phyloP scores from a whole-genome alignment of 139 green algal species.

The Edaphochlamys debaryana region DNA sequence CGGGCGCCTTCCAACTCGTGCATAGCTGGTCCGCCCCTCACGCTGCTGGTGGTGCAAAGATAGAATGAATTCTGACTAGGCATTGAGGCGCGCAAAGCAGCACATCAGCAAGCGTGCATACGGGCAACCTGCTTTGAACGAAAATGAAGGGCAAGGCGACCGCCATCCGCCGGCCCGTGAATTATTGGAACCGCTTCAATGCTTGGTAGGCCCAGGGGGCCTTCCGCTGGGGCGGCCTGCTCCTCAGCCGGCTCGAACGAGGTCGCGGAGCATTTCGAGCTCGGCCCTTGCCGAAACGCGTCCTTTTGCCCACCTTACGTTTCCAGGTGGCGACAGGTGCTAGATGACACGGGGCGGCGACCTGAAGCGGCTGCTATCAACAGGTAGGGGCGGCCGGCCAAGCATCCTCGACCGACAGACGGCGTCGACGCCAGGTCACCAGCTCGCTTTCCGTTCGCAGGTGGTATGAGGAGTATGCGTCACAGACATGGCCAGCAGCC shows the following conservation, averaged over 20 bases:
- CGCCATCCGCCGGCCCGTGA: slow-evolving; percentile 7
- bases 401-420: too few species aligned
- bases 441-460: too few species aligned
- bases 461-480: slow-evolving; percentile 36
- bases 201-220: not conserved
- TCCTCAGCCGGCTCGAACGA: too few species aligned
- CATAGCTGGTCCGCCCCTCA: too few species aligned
- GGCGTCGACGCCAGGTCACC: too few species aligned
- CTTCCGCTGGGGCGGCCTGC: too few species aligned
- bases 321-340: slow-evolving; percentile 5
- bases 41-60: not conserved
- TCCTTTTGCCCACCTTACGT: too few species aligned
- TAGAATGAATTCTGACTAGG: not conserved
- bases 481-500: not conserved
- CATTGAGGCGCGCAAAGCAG: not conserved
- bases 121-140: not conserved
- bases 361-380: slow-evolving; percentile 34
- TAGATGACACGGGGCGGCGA: slow-evolving; percentile 7
- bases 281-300: too few species aligned
- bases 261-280: too few species aligned
- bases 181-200: slow-evolving; percentile 36
- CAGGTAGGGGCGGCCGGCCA: too few species aligned
- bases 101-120: not conserved
- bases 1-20: too few species aligned
- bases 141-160: slow-evolving; percentile 17